Conservation (phyloP, 768 basidiomycete species). For the Punctularia strigosozonata region DNA sequence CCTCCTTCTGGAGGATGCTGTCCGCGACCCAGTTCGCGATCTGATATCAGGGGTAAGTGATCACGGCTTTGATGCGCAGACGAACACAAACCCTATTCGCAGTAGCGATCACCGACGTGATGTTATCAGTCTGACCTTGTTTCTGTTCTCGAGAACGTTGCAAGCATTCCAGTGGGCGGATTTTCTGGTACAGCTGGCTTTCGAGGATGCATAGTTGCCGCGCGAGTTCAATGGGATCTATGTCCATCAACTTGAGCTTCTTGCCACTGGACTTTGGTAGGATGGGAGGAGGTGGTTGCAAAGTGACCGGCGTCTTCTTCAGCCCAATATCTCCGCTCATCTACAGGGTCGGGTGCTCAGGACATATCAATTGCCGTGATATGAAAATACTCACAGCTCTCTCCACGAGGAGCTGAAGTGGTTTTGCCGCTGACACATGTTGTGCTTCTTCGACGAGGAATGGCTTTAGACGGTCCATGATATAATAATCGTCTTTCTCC, state of each 20-base stretch:
- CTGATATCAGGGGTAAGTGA: conserved; percentile 24
- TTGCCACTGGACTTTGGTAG: conserved; percentile 57
- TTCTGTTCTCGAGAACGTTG: conserved; percentile 71
- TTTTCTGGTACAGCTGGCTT: conserved; percentile 74
- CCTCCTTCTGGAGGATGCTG: conserved; percentile 67
- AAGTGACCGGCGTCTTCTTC: conserved; percentile 45
- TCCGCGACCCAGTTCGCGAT: conserved; percentile 92
- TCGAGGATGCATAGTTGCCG: conserved; percentile 91
- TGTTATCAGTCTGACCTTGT: conserved; percentile 60
- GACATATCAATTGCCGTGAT: conserved; percentile 3
- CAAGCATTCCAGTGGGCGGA: conserved; percentile 84
- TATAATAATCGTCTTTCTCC: conserved; percentile 76
- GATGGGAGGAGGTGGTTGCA: conserved; percentile 60
- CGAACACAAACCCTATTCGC: conserved; percentile 59
- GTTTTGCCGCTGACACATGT: conserved; percentile 60
- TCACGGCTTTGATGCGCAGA: neutral
- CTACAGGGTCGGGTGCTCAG: conserved; percentile 3
- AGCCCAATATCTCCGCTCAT: conserved; percentile 40
- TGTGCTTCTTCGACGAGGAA: conserved; percentile 59
- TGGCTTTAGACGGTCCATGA: conserved; percentile 72
- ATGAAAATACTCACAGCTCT: conserved; percentile 49
- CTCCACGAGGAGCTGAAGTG: conserved; percentile 62
- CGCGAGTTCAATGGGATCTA: conserved; percentile 83
- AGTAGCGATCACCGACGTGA: conserved; percentile 76
- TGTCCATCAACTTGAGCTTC: conserved; percentile 73